A percentile compares a stretch with the other conserved stretches of the same genome.
These are phyloP conservation scores for Botrytis porri DNA, from an alignment of 2,329 filamentous ascomycete genomes.

Conservation along the genomic window DNA sequence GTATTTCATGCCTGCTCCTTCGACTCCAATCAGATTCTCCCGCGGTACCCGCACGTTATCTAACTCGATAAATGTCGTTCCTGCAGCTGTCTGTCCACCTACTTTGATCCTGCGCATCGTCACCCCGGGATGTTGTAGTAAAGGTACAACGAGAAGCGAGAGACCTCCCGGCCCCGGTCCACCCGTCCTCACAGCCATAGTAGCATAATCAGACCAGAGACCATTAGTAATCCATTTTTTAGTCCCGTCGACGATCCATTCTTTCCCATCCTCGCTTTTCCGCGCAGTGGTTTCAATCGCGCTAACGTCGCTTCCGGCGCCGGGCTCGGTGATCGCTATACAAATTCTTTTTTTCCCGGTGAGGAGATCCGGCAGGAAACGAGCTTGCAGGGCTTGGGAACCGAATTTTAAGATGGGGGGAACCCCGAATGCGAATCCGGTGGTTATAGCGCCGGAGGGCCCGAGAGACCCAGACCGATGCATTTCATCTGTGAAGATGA, in stretches of 20 bases:
- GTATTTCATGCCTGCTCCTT: background rate
- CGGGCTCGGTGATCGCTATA: background rate
- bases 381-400: background rate
- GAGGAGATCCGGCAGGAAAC: background rate
- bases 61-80: background rate
- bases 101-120: background rate
- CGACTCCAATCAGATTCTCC: background rate
- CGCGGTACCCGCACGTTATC: background rate
- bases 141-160: background rate
- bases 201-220: constrained; percentile 63
- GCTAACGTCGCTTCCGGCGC: background rate
- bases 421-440: background rate
- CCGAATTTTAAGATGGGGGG: background rate
- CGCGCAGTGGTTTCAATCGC: background rate
- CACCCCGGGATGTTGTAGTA: background rate
- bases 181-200: constrained; percentile 71
- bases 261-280: constrained; percentile 44
- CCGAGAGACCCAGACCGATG: constrained; percentile 61
- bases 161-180: constrained; percentile 42
- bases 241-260: constrained; percentile 69
- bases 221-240: constrained; percentile 76
- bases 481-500: constrained; percentile 71
- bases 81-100: background rate
- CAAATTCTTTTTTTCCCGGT: background rate
- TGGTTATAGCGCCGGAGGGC: constrained; percentile 34